These are phyloP conservation scores for Choricystis sp. DNA, from an alignment of 139 green algal genomes.

Conservation along the genomic window DNA sequence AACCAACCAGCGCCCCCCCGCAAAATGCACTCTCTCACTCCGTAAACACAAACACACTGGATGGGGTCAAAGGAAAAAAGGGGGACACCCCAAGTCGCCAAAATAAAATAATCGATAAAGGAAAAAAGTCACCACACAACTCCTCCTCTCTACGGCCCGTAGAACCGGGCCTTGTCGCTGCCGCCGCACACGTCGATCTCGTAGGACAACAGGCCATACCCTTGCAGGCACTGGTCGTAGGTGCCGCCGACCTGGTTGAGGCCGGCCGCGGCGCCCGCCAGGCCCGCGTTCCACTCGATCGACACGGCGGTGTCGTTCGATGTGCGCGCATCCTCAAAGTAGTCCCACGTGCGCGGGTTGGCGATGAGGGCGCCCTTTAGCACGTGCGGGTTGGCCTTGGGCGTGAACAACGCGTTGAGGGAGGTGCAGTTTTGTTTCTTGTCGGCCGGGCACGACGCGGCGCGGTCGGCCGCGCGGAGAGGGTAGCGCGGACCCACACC, in stretches of 20 bases:
- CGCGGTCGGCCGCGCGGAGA: constrained; percentile 29
- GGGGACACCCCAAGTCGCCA: too few species aligned
- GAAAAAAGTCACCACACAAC: neutral
- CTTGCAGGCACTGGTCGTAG: constrained; percentile 19
- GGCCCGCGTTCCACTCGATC: constrained; percentile 38
- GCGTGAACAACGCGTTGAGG: constrained; percentile 21
- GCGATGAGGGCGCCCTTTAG: constrained; percentile 47
- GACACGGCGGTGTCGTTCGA: constrained; percentile 16
- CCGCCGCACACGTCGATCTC: constrained; percentile 7
- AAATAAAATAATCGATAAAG: neutral
- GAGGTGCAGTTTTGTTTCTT: constrained; percentile 13
- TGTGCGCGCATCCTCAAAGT: constrained; percentile 21
- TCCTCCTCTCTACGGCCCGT: too few species aligned
- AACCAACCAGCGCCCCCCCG: neutral
- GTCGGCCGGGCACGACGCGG: constrained; percentile 30
- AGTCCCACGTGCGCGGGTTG: constrained; percentile 20
- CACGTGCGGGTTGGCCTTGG: constrained; percentile 31
- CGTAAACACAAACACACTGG: neutral
- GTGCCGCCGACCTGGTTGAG: constrained; percentile 8
- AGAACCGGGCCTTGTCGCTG: too few species aligned
- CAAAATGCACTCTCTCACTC: neutral
- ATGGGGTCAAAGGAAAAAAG: neutral
- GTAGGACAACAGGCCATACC: constrained; percentile 9
- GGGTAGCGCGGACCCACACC: constrained; percentile 31
- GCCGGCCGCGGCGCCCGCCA: constrained; percentile 8